Evolutionary conservation across 2,329 filamentous ascomycete species (phyloP), one percentile per base, ranked within the genome.

Genomic region (Arthroderma uncinatum): DNA sequence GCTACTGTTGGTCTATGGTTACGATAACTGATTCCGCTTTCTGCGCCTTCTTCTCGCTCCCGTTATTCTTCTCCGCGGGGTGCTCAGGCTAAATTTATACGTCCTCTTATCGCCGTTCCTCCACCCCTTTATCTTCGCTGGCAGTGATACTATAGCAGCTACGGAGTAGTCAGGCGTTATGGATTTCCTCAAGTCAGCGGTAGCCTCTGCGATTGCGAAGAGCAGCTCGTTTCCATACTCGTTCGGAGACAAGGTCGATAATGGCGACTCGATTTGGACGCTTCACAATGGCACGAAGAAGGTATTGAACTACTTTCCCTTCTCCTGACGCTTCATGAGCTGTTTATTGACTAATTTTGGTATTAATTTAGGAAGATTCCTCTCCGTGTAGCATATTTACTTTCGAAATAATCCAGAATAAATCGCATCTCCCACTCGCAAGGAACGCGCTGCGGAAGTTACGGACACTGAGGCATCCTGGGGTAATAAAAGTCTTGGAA

Each of bases 121-220:
- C 21, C 0, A 3, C 21, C 21, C 42, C 28, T 48, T 10, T 28
- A 48, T 12, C 25, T 8, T 21, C 23, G 3, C 4, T 21, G 19
- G 12, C 6, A 16, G 23, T 12, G 3, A 28, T 48, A 42, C 39
- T 7, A 21, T 42, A 42, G n/a, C 39, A 48, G 33, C 33, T 34
- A 12, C 6, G 12, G 33, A 28, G 23, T 28, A 14, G 14, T 21
- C 16, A 28, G 25, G 5, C n/a, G 48, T 39, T 64, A 98, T 98
- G 93, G 91, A 98, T 72, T 97, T 97, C 68, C 82, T 98, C 69
- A 97, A 97, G 75, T 97, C 91, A 60, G 93, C 93, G 55, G 90
- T 97, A 69, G 92, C 91, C 48, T 97, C 93, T 60, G 92, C 91
- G 64, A 97, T 98, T 67, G 89, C 93, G 48, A 93, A 95, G 71